Evolutionary conservation across 176 grass and related monocot species (phyloP).

Genomic region (Bothriochloa decipiens): DNA sequence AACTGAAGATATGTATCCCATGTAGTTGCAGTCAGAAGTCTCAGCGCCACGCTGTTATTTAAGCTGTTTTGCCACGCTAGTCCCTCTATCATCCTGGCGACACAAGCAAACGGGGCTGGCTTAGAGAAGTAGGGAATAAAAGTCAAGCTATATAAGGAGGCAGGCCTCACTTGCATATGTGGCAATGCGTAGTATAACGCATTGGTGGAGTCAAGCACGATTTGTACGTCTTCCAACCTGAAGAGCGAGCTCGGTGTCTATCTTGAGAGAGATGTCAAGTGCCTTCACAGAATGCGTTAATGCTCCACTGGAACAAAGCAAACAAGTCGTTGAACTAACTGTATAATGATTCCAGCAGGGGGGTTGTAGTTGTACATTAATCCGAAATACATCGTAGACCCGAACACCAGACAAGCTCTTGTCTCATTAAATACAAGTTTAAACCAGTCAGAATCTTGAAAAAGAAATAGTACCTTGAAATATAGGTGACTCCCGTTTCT

Average conservation of each 20-base stretch:
- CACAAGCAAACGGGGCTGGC: background rate
- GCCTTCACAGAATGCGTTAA: constrained; percentile 97
- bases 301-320: constrained; percentile 69
- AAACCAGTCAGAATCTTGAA: background rate
- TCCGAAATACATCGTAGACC: background rate
- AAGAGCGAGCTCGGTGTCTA: constrained; percentile 91
- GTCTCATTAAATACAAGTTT: background rate
- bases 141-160: constrained; percentile 7
- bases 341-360: background rate
- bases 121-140: constrained; percentile 13
- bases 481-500: constrained; percentile 86
- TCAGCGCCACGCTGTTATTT: background rate
- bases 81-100: constrained; percentile 11
- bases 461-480: constrained; percentile 67
- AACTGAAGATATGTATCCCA: background rate
- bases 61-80: background rate
- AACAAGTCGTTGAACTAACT: background rate
- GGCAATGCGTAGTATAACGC: background rate
- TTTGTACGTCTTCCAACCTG: constrained; percentile 94
- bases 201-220: constrained; percentile 55
- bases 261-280: constrained; percentile 93
- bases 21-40: background rate
- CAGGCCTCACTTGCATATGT: background rate
- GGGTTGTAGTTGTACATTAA: background rate
- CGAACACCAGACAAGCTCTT: constrained; percentile 12